Evolutionary conservation across 768 basidiomycete genomes (phyloP), one percentile per base, ranked within the genome.

Genomic region (Filobasidium wieringae): DNA sequence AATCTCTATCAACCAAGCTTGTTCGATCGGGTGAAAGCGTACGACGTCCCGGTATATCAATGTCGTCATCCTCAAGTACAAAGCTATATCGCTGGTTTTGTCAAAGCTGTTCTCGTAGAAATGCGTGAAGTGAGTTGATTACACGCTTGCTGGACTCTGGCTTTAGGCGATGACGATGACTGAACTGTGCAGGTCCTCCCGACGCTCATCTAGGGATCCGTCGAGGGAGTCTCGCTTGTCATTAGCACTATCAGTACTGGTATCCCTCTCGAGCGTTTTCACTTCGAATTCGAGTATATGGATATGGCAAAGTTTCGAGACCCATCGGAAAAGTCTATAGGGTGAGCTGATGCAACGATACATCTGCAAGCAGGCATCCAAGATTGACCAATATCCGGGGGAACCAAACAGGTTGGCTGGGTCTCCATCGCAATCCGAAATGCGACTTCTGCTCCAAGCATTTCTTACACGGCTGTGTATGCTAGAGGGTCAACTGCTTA

Each of bases 31-130:
- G 80, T 87, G 57, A 86, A 86, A 76, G 91, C 90, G 71, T 95
- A 91, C 72, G 83, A 88, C 59, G 85, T 85, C 0, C 86, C 88
- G 0, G 88, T 93, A 9, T 96, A 83, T 69, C 90, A 95, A 75
- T 89, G 88, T 3, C 72, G 91, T n/a, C 88, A 92, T 70, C 90
- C 91, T 1, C 81, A 81, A 39, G 77, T 97, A 53, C 86, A 87
- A 62, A 83, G 85, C 43, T 97, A 95, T 70, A 85, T 97, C 56
- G 81, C 87, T n/a, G 86, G 86, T 19, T 85, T 88, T 2, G 79
- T 90, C 57, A 85, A 84, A 66, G 84, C 87, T n/a, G 73, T 91
- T 29, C 78, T 80, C 19, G 86, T 87, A 45, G 89, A 93, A 71
- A 77, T 95, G 14, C 70, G 77, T 19, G 76, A 78, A 56, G 88